These are phyloP conservation scores for Penicillium digitatum DNA, from an alignment of 2,329 filamentous ascomycete species.

Conservation along the genomic window DNA sequence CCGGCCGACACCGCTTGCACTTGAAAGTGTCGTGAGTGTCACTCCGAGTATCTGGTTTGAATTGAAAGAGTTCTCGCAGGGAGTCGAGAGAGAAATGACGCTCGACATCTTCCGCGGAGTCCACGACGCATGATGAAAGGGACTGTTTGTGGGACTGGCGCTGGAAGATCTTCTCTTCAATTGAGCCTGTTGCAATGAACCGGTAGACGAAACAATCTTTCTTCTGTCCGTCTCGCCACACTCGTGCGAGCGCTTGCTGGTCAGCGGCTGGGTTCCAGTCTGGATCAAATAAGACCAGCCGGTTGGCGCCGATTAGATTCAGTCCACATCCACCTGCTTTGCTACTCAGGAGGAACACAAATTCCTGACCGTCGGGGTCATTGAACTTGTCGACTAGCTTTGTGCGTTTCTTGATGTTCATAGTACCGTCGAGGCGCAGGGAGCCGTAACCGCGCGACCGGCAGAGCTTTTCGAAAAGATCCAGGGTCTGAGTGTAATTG, in stretches of 20 bases:
- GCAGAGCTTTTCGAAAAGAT: conserved; percentile 89
- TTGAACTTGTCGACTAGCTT: conserved; percentile 99
- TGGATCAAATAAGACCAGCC: conserved; percentile 91
- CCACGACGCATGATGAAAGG: conserved; percentile 90
- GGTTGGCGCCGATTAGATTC: conserved; percentile 90
- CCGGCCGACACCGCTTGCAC: conserved; percentile 87
- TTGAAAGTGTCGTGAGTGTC: conserved; percentile 99
- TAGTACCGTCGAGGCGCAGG: conserved; percentile 88
- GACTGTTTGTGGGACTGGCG: conserved; percentile 98
- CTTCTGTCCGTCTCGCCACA: conserved; percentile 98
- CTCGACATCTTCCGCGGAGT: conserved; percentile 94
- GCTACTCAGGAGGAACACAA: conserved; percentile 91
- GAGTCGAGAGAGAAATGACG: conserved; percentile 92
- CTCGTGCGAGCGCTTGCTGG: conserved; percentile 91
- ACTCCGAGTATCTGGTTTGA: conserved; percentile 74
- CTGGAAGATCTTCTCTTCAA: conserved; percentile 99
- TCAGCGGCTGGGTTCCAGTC: conserved; percentile 98
- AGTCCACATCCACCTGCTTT: conserved; percentile 96
- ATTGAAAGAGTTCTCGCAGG: conserved; percentile 89
- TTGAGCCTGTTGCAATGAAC: conserved; percentile 97
- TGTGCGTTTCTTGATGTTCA: conserved; percentile 95
- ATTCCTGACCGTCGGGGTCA: conserved; percentile 81
- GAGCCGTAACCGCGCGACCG: conserved; percentile 78
- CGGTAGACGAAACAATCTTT: conserved; percentile 99
- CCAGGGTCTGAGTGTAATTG: conserved; percentile 95